A percentile compares a stretch with the other conserved stretches of the same genome.
phyloP scores from a whole-genome alignment of 257 asterid genomes.

The Petunia secreta region DNA sequence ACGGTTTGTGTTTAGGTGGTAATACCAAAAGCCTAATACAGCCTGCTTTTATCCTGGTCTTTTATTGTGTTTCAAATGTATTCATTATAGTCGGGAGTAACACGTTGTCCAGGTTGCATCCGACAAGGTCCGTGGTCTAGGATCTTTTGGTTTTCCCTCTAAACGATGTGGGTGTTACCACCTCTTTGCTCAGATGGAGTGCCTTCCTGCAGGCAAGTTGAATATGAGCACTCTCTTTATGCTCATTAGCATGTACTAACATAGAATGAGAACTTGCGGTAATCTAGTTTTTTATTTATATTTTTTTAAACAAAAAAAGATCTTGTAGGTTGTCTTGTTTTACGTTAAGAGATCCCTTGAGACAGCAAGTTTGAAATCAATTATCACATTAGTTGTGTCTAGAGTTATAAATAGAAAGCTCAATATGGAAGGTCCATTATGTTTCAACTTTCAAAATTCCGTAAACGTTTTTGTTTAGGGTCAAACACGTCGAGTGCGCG shows the following conservation, averaged over 20 bases:
- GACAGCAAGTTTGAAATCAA: too few species aligned
- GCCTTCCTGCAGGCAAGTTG: neutral
- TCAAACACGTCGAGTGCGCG: too few species aligned
- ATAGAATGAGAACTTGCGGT: neutral
- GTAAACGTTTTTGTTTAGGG: too few species aligned
- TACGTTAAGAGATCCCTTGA: neutral
- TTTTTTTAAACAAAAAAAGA: neutral
- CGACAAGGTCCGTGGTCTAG: constrained; percentile 18
- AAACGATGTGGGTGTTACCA: neutral
- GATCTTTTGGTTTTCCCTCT: constrained; percentile 11
- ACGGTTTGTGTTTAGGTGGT: constrained; percentile 35
- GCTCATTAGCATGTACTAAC: constrained; percentile 7
- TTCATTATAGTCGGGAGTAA: neutral
- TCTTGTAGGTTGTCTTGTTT: neutral
- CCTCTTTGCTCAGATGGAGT: neutral
- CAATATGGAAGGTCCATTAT: too few species aligned
- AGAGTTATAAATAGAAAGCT: too few species aligned
- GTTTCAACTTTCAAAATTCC: too few species aligned
- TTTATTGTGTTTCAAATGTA: constrained; percentile 19
- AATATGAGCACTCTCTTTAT: neutral
- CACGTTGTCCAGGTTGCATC: neutral
- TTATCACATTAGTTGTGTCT: too few species aligned
- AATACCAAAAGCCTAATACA: neutral
- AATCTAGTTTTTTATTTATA: neutral
- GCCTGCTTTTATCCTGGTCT: constrained; percentile 16